Evolutionary conservation across 768 basidiomycete genomes (phyloP), one percentile per base, ranked within the genome.

Genomic region (Russula abietina): DNA sequence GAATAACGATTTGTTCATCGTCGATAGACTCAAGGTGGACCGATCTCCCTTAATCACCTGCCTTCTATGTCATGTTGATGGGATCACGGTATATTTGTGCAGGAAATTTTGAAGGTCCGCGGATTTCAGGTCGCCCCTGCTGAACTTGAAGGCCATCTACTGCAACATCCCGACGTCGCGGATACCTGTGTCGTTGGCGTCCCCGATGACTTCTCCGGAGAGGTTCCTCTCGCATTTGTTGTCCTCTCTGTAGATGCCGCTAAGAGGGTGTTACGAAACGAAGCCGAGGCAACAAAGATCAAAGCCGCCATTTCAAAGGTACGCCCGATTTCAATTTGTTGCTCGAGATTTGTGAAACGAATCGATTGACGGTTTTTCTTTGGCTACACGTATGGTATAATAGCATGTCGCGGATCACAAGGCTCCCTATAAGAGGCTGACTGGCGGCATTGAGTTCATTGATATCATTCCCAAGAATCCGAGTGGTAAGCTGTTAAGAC

Each of bases 121-220:
- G 88, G 88, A 2, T 86, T 85, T 70, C 87, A 89, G 69, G 87
- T 89, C 1, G 85, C 88, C 1, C 88, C 87, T 2, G 86, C 88
- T 4, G 87, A 88, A 65, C 75, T 88, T 10, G 87, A 88, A 68
- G 87, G 81, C 22, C 84, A 84, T 62, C 69, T 87, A n/a, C 70
- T 87, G 28, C 79, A 76, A 49, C 83, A 88, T 65, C 72, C 79
- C 0, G 85, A 86, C 66, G 81, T 88, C 26, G 75, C 77, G 4
- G 81, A 86, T 48, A 77, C 77, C 2, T 87, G 87, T 65, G 86
- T 89, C 2, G 81, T 89, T 19, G 82, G 85, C 0, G 69, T 86
- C 36, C 82, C 81, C 9, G 84, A 90, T 68, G 87, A 88, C 9
- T 89, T 82, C 62, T 84, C 82, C 62, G 88, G 88, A 17, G 88